A percentile compares a stretch with the other conserved stretches of the same genome.
phyloP scores from a whole-genome alignment of 495 filamentous ascomycete species.

The Aspergillus wentii region DNA sequence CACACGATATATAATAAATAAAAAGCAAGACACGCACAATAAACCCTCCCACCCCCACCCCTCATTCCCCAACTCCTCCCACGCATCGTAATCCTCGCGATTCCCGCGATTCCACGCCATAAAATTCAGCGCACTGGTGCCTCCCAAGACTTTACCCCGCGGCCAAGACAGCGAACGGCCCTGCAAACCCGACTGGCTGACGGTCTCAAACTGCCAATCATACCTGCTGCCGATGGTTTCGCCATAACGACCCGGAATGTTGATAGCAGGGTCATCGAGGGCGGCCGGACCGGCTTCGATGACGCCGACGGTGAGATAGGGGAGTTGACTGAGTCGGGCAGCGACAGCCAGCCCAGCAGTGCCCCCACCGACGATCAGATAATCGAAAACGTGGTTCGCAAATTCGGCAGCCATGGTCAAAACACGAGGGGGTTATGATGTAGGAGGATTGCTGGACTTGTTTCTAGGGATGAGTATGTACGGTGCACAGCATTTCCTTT shows the following conservation, averaged over 20 bases:
- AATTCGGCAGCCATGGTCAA: constrained; percentile 6
- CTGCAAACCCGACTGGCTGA: constrained; percentile 27
- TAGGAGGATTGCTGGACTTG: not conserved
- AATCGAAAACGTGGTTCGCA: constrained; percentile 26
- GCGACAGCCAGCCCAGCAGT: constrained; percentile 31
- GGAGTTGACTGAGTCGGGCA: constrained; percentile 43
- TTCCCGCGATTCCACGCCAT: too few relatives aligned
- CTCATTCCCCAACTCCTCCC: too few relatives aligned
- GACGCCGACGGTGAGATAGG: constrained; percentile 35
- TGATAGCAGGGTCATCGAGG: constrained; percentile 34
- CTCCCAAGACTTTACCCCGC: too few relatives aligned
- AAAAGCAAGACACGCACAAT: too few relatives aligned
- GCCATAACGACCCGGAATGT: constrained; percentile 36
- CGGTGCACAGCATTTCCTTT: too few relatives aligned
- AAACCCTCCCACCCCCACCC: too few relatives aligned
- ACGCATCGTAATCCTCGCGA: too few relatives aligned
- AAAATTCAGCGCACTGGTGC: too few relatives aligned
- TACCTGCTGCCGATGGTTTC: constrained; percentile 33
- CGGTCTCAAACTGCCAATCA: constrained; percentile 43
- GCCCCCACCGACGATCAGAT: constrained; percentile 32
- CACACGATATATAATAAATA: too few relatives aligned
- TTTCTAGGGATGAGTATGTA: too few relatives aligned
- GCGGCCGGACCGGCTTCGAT: constrained; percentile 41
- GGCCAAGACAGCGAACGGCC: constrained; percentile 29
- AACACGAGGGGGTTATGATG: too few relatives aligned